Evolutionary conservation across 495 filamentous ascomycete genomes (phyloP), one percentile per base, ranked within the genome.

Genomic region (Talaromyces trachyspermus): DNA sequence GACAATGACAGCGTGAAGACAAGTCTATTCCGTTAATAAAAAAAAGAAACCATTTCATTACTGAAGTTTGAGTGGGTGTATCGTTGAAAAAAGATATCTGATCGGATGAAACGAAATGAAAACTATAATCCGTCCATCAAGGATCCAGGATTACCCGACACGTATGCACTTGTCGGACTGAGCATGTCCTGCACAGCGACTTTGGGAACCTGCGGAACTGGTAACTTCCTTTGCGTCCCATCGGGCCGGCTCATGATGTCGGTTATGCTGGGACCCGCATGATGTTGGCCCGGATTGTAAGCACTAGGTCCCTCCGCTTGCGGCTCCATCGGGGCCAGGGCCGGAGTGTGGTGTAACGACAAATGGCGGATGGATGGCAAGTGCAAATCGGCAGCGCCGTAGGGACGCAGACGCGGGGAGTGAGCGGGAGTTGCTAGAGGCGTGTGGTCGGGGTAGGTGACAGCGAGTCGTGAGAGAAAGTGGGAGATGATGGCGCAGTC

Each of bases 371-470:
- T 85, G n/a, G 81, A 83, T 6, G 92, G 91, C 26, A 97, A 74
- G 46, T 86, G 84, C 52, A 86, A 64, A 61, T 89, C 86, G 52
- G 71, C 78, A 54, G 71, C 61, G 25, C 79, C 79, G 49, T 82
- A 75, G 5, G 92, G 92, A 43, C 86, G 81, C 44, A 98, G 73
- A 23, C 92, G 88, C 17, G 92, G 92, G 4, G 94, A 97, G 68
- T 97, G 92, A 23, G 89, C 89, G 0, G 92, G 92, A 2, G 92
- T 98, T 24, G 90, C 92, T 35, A 97, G 77, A 5, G 92, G 92
- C 11, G 94, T 97, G 72, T 95, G 89, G 58, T 96, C 92, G 2
- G 92, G 94, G 92, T 98, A 1, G 92, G 94, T 1, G 94, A 97
- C 19, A 88, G 79, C 7, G 90, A 95, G 70, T 94, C 91, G 65